phyloP scores from a whole-genome alignment of 1,284 basidiomycete species.

The Thelephora terrestris region DNA sequence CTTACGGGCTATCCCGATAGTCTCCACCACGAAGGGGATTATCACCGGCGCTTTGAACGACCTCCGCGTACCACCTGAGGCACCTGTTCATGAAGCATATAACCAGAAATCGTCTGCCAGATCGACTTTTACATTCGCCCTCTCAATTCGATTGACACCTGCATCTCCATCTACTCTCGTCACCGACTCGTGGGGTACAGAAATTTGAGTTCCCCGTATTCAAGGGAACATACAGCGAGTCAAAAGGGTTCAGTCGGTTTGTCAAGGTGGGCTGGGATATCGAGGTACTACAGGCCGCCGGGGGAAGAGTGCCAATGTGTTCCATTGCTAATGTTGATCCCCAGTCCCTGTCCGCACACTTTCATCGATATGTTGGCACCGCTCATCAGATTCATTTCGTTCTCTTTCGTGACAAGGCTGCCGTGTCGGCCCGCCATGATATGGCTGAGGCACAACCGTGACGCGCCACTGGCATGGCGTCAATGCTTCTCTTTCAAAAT shows the following conservation, averaged over 20 bases:
- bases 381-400: too few relatives aligned
- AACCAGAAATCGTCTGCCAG: constrained; percentile 24
- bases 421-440: too few relatives aligned
- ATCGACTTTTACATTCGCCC: constrained; percentile 80
- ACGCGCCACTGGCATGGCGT: too few relatives aligned
- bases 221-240: constrained; percentile 26
- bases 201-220: constrained; percentile 51
- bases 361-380: too few relatives aligned
- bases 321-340: constrained; percentile 35
- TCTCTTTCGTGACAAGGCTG: too few relatives aligned
- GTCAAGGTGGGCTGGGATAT: constrained; percentile 54
- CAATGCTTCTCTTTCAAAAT: too few relatives aligned
- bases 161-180: constrained; percentile 68
- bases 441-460: too few relatives aligned
- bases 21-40: constrained; percentile 50
- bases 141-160: constrained; percentile 73
- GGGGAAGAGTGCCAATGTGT: constrained; percentile 39
- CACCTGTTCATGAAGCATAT: background rate
- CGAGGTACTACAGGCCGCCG: constrained; percentile 49
- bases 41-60: constrained; percentile 43
- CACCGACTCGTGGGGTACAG: constrained; percentile 47
- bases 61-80: constrained; percentile 27
- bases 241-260: constrained; percentile 76
- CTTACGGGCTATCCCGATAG: constrained; percentile 24
- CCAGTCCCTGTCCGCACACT: too few relatives aligned